Percentiles rank a stretch among this genome's conserved stretches.
Conservation (phyloP, 106 monocot species). For the Amphibolis antarctica region DNA sequence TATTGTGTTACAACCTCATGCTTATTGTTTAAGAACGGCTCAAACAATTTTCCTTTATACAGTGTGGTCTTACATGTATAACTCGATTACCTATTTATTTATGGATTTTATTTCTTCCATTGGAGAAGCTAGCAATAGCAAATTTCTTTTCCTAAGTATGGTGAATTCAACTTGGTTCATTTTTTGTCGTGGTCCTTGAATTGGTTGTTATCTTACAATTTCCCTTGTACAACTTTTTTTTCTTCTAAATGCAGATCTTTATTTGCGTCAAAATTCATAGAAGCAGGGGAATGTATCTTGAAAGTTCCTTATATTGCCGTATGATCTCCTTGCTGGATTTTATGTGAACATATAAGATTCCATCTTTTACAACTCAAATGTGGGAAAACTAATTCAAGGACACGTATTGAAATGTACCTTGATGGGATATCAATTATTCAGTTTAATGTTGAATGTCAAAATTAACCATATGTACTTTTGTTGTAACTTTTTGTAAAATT, state of each 20-base stretch:
- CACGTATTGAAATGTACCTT: too few relatives aligned
- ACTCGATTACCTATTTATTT: too few relatives aligned
- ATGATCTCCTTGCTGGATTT: constrained; percentile 14
- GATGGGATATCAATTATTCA: too few relatives aligned
- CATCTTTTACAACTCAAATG: not conserved
- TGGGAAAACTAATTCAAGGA: not conserved
- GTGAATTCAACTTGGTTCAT: not conserved
- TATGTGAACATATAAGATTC: not conserved
- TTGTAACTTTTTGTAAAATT: too few relatives aligned
- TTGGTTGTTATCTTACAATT: not conserved
- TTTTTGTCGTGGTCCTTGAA: not conserved
- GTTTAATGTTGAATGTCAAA: too few relatives aligned
- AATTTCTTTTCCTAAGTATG: not conserved
- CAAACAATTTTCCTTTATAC: too few relatives aligned
- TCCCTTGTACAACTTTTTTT: not conserved
- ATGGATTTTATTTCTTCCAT: not conserved
- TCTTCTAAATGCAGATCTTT: constrained; percentile 39
- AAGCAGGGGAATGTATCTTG: constrained; percentile 64
- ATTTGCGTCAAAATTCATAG: constrained; percentile 45
- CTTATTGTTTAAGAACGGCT: too few relatives aligned
- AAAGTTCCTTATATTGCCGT: constrained; percentile 70
- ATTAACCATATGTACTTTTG: too few relatives aligned
- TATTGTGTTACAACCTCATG: too few relatives aligned
- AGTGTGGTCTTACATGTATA: too few relatives aligned
- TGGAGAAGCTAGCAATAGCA: not conserved